phyloP scores from a whole-genome alignment of 1,284 basidiomycete species.

The Stereum hirsutum region DNA sequence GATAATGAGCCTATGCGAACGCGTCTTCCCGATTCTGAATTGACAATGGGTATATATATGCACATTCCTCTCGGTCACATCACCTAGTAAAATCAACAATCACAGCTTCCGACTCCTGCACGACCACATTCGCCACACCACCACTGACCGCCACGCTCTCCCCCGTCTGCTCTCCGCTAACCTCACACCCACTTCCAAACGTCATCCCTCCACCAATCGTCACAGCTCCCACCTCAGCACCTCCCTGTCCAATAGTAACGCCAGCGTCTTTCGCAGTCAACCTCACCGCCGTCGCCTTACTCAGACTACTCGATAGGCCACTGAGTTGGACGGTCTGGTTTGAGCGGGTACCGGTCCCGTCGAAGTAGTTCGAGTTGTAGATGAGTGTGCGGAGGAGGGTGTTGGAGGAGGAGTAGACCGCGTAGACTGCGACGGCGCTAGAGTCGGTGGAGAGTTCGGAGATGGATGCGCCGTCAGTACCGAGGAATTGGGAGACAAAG shows the following conservation, averaged over 20 bases:
- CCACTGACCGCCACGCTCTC: slow-evolving; percentile 21
- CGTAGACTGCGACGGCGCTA: slow-evolving; percentile 25
- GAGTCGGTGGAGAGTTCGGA: slow-evolving; percentile 28
- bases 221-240: slow-evolving; percentile 24
- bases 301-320: slow-evolving; percentile 13
- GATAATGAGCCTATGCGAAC: no score
- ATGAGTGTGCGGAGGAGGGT: slow-evolving; percentile 24
- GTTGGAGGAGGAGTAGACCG: slow-evolving; percentile 20
- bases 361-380: slow-evolving; percentile 23
- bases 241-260: slow-evolving; percentile 23
- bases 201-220: slow-evolving; percentile 29
- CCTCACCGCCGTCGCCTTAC: slow-evolving; percentile 20
- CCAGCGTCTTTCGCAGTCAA: slow-evolving; percentile 28
- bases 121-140: slow-evolving; percentile 19
- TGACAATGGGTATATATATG: no score
- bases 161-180: slow-evolving; percentile 19
- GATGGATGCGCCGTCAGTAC: slow-evolving; percentile 22
- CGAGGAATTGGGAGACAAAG: slow-evolving; percentile 30
- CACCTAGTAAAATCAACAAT: no score
- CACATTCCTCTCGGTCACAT: no score
- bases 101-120: slow-evolving; percentile 29
- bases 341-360: slow-evolving; percentile 24
- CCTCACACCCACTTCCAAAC: slow-evolving; percentile 18
- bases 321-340: slow-evolving; percentile 19
- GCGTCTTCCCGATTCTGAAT: no score